Base-by-base conservation (phyloP, 1,139 yeast genomes). In the Tardiomyces depauwii region DNA sequence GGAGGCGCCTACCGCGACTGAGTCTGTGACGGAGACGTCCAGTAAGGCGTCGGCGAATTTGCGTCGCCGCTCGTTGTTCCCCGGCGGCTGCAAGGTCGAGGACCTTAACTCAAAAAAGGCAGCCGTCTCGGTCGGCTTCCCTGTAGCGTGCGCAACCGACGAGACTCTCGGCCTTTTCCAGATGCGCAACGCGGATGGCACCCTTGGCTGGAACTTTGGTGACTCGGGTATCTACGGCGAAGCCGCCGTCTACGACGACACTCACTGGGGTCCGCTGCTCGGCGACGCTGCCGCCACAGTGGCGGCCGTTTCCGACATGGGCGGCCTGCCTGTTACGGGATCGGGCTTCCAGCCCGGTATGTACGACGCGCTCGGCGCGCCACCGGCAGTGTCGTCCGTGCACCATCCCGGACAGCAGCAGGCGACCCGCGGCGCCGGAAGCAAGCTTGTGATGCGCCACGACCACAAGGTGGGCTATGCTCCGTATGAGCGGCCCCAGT, bases 61-160 rank as follows among this genome's bases (percentile, higher is more conserved):
- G 16, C n/a, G 16, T 12, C 36, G 16, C 16, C 36, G 36, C 11
- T 3, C 4, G 10, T 11, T 30, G 16, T 30, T 30, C 36, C 36
- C 36, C 11, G 36, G 16, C 16, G 36, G 36, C 3, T 30, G 36
- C 36, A 30, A 30, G 36, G 36, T 30, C 16, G 36, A 30, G 36
- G 36, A 30, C 11, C 16, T 30, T 5, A 10, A 10, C 16, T 30
- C 36, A 10, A 5, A 4, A 4, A 30, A 30, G 36, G 16, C 16
- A 11, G 10, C 5, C 16, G 36, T 3, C n/a, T 13, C 16, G n/a
- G 10, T 43, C 19, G 51, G 49, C 27, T 47, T 43, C 44, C 62
- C 62, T 14, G 53, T 51, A 19, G 53, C 61, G 13, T 58, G 62
- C 44, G 55, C 61, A 32, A 58, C 61, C 12, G 56, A 53, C 39